Evolutionary conservation across 1,284 basidiomycete species (phyloP), one percentile per base, ranked within the genome.

Genomic region (Naganishia liquefaciens): DNA sequence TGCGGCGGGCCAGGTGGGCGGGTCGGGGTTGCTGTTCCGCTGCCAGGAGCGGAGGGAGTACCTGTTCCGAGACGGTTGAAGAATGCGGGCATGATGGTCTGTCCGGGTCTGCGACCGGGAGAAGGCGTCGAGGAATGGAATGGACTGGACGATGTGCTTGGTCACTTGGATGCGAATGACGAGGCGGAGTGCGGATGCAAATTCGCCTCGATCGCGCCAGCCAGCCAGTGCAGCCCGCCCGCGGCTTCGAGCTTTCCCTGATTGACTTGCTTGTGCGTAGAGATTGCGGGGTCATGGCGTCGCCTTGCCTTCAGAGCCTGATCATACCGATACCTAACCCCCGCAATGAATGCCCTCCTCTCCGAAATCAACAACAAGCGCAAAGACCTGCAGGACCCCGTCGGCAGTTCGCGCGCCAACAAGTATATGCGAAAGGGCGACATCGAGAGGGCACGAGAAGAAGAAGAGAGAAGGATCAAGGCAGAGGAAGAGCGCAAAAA

Each of bases 361-460:
- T 75, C 91, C 63, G 91, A 95, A 79, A 89, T 98, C 68, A 88
- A 87, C 25, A 80, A 84, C 64, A 96, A 97, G 79, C 88, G 93
- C 72, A 95, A 94, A 76, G 82, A 84, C 3, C 72, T 84, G 21
- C 80, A 28, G 90, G 92, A 76, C 92, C 55, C 79, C 81, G 37
- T 68, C 73, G 25, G 79, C 77, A 40, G 62, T 75, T 15, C 71
- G 70, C 51, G 73, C 72, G 23, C 82, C 84, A 84, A 82, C 25
- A 95, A 95, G 79, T 96, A 96, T 76, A 85, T 94, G 84, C 86
- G 89, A 49, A 84, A 88, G 69, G 91, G 89, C 19, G 93, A 96
- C 28, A 65, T 80, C 17, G 81, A 81, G 64, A 70, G 72, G 13
- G 78, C 89, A 25, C 86, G 89, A 68, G 86, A 86, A 43, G 78